These are phyloP conservation scores for Letharia columbiana DNA, from an alignment of 495 filamentous ascomycete species.

Conservation along the genomic window DNA sequence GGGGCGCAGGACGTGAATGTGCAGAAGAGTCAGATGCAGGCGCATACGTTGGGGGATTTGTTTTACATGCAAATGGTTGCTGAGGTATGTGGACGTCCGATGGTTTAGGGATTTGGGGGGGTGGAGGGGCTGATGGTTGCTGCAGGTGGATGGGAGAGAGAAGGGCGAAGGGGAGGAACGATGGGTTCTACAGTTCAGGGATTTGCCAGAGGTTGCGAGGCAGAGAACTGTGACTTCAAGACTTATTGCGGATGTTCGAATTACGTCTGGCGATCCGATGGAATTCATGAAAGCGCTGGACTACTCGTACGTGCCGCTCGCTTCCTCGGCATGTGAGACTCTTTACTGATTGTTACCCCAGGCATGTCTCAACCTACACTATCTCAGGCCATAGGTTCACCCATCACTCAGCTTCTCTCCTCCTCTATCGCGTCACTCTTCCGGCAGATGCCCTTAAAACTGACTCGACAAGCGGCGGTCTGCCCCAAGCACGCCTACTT, in stretches of 20 bases:
- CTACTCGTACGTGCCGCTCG: slow-evolving; percentile 35
- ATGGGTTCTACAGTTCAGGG: slow-evolving; percentile 46
- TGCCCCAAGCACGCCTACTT: slow-evolving; percentile 34
- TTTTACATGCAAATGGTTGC: slow-evolving; percentile 45
- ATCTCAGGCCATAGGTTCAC: slow-evolving; percentile 43
- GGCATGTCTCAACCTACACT: slow-evolving; percentile 42
- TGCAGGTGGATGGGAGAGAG: slow-evolving; percentile 2
- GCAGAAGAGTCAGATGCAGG: slow-evolving; percentile 33
- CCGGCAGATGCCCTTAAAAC: slow-evolving; percentile 28
- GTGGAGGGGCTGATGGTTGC: neutral
- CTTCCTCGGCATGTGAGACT: slow-evolving; percentile 18
- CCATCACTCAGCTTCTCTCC: slow-evolving; percentile 40
- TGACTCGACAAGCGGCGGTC: slow-evolving; percentile 29
- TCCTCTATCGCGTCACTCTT: slow-evolving; percentile 38
- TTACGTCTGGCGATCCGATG: slow-evolving; percentile 39
- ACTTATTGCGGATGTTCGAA: slow-evolving; percentile 37
- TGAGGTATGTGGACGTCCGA: slow-evolving; percentile 1
- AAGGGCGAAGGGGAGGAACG: slow-evolving; percentile 2
- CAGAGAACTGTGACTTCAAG: slow-evolving; percentile 42
- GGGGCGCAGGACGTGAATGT: slow-evolving; percentile 38
- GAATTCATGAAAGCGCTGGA: slow-evolving; percentile 44
- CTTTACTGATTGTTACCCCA: slow-evolving; percentile 21
- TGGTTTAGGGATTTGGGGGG: neutral
- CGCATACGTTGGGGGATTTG: slow-evolving; percentile 42
- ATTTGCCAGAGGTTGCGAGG: slow-evolving; percentile 44